Base-by-base conservation (phyloP, 768 basidiomycete species). In the Jaapia argillacea region DNA sequence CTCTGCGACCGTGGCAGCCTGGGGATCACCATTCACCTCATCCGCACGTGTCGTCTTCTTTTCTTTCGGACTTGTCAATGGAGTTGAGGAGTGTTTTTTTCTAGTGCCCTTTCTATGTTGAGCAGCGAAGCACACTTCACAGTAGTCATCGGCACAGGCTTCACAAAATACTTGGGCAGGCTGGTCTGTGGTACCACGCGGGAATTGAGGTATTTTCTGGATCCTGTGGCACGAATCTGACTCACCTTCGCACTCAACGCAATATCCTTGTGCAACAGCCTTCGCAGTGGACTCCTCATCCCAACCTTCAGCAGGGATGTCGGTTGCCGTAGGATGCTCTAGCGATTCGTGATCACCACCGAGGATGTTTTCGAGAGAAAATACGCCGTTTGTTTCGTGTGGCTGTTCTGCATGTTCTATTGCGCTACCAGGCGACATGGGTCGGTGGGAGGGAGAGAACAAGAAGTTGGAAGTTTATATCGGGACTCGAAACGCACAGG, bases 171-270 rank as follows among this genome's bases (percentile, higher is more conserved):
- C 53, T 54, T 85, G 75, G 4, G 85, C 84, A 44, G 88, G 86
- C 58, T 91, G 88, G 65, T 91, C 88, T 91, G 21, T 12, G 24
- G 22, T 23, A 36, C 20, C n/a, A n/a, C n/a, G n/a, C n/a, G n/a
- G n/a, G n/a, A n/a, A n/a, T n/a, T n/a, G n/a, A n/a, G n/a, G n/a
- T n/a, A n/a, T n/a, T n/a, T n/a, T n/a, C n/a, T n/a, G n/a, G n/a
- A n/a, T n/a, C n/a, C n/a, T n/a, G n/a, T n/a, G n/a, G n/a, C n/a
- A n/a, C n/a, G n/a, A n/a, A n/a, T n/a, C n/a, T n/a, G 20, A 53
- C 63, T 53, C 47, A 87, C 88, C 88, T 76, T 91, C 88, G 57
- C 88, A 90, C 60, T 91, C 88, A 42, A 89, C 59, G 49, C 88
- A 91, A 54, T 69, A 82, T 0, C 85, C 86, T 42, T 85, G 79